A percentile compares a stretch with the other conserved stretches of the same genome.
These are phyloP conservation scores for Jackrogersella multiformis DNA, from an alignment of 495 filamentous ascomycete genomes.

Conservation along the genomic window DNA sequence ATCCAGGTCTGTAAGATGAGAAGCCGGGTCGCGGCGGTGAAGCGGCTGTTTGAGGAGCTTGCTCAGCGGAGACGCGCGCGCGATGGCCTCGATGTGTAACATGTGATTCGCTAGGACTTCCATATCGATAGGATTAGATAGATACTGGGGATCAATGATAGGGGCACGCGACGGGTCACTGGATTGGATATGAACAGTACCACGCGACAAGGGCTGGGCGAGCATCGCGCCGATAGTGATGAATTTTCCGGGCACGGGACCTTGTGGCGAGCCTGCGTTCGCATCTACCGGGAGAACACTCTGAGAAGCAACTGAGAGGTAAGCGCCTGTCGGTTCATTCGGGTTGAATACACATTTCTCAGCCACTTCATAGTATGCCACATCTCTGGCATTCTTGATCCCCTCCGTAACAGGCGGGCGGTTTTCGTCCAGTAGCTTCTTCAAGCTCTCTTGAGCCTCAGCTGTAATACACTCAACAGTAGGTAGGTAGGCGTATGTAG, in stretches of 20 bases:
- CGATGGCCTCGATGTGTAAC: constrained; percentile 1
- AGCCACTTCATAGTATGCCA: background rate
- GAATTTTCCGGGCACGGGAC: constrained; percentile 46
- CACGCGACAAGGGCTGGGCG: constrained; percentile 64
- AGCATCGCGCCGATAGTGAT: constrained; percentile 52
- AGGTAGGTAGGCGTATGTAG: background rate
- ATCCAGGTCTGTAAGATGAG: background rate
- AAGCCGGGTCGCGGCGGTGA: background rate
- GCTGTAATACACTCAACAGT: background rate
- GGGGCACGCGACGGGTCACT: constrained; percentile 48
- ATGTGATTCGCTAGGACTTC: constrained; percentile 53
- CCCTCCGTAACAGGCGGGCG: background rate
- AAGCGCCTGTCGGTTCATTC: background rate
- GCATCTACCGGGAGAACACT: background rate
- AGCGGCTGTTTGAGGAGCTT: background rate
- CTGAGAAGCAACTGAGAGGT: background rate
- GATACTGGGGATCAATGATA: constrained; percentile 63
- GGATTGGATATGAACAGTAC: constrained; percentile 64
- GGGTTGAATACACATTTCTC: background rate
- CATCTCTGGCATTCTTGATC: background rate
- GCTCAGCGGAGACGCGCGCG: background rate
- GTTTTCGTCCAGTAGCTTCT: background rate
- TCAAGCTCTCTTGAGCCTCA: background rate
- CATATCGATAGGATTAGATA: constrained; percentile 62
- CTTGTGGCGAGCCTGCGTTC: background rate